These are phyloP conservation scores for Pyropia yezoensis DNA, from an alignment of 23 red algal genomes.

Conservation along the genomic window DNA sequence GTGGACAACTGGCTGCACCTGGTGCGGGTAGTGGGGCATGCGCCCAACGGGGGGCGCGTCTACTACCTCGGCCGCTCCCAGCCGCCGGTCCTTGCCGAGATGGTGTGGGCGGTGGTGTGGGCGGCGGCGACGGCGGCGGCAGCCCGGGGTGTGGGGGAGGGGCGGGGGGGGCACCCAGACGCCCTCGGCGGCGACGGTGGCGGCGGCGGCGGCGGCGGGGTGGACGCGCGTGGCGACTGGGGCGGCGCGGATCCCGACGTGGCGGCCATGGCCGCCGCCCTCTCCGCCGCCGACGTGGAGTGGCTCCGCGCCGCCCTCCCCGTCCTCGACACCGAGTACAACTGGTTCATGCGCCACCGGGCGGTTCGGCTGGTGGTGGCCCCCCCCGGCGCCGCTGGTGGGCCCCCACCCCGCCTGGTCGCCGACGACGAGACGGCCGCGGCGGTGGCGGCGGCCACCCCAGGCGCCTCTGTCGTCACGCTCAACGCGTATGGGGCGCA, in stretches of 20 bases:
- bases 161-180: background rate
- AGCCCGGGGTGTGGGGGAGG: background rate
- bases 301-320: conserved; percentile 47
- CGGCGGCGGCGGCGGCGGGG: too few relatives aligned
- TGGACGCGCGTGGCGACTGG: too few relatives aligned
- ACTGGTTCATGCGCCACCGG: too few relatives aligned
- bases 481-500: too few relatives aligned
- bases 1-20: conserved; percentile 73
- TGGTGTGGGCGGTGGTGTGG: conserved; percentile 46
- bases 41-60: conserved; percentile 82
- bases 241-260: too few relatives aligned
- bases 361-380: too few relatives aligned
- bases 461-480: background rate
- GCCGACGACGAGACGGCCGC: too few relatives aligned
- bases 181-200: background rate
- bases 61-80: conserved; percentile 89
- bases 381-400: conserved; percentile 42
- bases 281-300: too few relatives aligned
- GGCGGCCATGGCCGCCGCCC: too few relatives aligned
- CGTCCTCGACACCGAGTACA: conserved; percentile 51
- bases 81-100: conserved; percentile 65
- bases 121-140: too few relatives aligned
- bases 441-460: conserved; percentile 17
- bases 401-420: conserved; percentile 15
- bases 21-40: conserved; percentile 41